phyloP scores from a whole-genome alignment of 495 filamentous ascomycete species.

The Friedmanniomyces endolithicus region DNA sequence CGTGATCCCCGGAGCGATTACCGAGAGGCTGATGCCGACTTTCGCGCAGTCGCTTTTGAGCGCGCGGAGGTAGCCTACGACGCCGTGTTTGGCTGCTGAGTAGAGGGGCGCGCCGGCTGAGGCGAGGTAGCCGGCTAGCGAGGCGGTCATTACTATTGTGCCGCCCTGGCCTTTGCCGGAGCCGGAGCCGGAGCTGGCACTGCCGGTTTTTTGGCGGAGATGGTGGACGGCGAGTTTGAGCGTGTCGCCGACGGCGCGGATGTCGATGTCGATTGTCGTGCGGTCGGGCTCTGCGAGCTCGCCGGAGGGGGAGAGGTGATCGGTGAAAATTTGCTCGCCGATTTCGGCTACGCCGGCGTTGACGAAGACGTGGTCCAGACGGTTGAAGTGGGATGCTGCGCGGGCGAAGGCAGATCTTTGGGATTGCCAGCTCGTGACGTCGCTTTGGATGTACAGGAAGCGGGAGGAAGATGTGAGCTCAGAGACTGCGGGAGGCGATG shows the following conservation, averaged over 20 bases:
- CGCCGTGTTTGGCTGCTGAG: conserved; percentile 27
- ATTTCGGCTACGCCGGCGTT: conserved; percentile 30
- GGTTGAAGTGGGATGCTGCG: conserved; percentile 23
- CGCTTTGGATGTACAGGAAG: conserved; percentile 25
- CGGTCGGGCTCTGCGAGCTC: conserved; percentile 26
- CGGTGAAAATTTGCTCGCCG: conserved; percentile 27
- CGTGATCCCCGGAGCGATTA: conserved; percentile 30
- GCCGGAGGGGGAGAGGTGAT: conserved; percentile 20
- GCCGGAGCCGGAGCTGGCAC: too few relatives aligned
- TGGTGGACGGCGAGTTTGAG: conserved; percentile 28
- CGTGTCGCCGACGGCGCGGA: conserved; percentile 25
- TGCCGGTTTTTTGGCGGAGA: conserved; percentile 21
- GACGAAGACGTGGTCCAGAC: conserved; percentile 27
- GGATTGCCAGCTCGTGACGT: conserved; percentile 25
- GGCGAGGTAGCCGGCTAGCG: conserved; percentile 28
- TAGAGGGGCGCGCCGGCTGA: conserved; percentile 27
- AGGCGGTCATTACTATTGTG: conserved; percentile 24
- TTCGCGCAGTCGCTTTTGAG: conserved; percentile 25
- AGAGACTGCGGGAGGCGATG: conserved; percentile 12
- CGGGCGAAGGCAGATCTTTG: conserved; percentile 24
- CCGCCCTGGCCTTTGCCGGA: conserved; percentile 21
- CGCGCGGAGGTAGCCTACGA: conserved; percentile 30
- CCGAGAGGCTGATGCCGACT: conserved; percentile 23
- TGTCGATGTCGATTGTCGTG: conserved; percentile 23
- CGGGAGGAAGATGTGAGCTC: conserved; percentile 13